Evolutionary conservation across 805 yeast species (phyloP).

Genomic region (Wickerhamomyces subpelliculosus): DNA sequence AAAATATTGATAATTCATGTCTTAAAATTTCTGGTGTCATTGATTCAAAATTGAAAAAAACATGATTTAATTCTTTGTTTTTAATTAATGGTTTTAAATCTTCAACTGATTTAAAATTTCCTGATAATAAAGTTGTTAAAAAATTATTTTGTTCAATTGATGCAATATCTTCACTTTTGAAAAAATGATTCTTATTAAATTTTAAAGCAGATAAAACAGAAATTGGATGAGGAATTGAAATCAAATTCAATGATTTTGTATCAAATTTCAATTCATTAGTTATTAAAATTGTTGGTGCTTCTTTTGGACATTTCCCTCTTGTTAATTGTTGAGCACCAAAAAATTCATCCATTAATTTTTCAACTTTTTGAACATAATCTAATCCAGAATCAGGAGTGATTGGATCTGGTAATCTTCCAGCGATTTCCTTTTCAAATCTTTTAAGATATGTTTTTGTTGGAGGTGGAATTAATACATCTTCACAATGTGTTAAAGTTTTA

Average conservation of each 20-base stretch:
- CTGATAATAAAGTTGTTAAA: neutral
- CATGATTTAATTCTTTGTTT: neutral
- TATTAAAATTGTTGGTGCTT: slow-evolving; percentile 2
- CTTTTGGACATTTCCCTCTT: neutral
- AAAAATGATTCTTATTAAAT: slow-evolving; percentile 3
- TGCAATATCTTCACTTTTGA: neutral
- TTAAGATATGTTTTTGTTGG: slow-evolving; percentile 8
- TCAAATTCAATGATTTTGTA: slow-evolving; percentile 4
- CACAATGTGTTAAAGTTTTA: slow-evolving; percentile 7
- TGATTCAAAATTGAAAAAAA: slow-evolving; percentile 4
- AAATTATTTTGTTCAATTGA: neutral
- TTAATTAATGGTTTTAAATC: neutral
- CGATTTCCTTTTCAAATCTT: slow-evolving; percentile 7
- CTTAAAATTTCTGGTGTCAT: neutral
- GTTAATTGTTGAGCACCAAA: neutral
- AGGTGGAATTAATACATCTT: slow-evolving; percentile 5
- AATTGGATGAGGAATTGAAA: slow-evolving; percentile 14
- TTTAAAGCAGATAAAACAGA: slow-evolving; percentile 8
- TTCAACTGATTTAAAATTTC: neutral
- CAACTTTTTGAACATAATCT: slow-evolving; percentile 1
- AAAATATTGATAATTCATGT: slow-evolving; percentile 1
- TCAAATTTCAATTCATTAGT: slow-evolving; percentile 2
- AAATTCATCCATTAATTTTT: slow-evolving; percentile 4
- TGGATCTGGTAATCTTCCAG: slow-evolving; percentile 4
- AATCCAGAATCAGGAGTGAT: slow-evolving; percentile 3